A percentile compares a stretch with the other conserved stretches of the same genome.
Conservation (phyloP, 2,329 filamentous ascomycete genomes). For the Aureobasidium leucospermi region DNA sequence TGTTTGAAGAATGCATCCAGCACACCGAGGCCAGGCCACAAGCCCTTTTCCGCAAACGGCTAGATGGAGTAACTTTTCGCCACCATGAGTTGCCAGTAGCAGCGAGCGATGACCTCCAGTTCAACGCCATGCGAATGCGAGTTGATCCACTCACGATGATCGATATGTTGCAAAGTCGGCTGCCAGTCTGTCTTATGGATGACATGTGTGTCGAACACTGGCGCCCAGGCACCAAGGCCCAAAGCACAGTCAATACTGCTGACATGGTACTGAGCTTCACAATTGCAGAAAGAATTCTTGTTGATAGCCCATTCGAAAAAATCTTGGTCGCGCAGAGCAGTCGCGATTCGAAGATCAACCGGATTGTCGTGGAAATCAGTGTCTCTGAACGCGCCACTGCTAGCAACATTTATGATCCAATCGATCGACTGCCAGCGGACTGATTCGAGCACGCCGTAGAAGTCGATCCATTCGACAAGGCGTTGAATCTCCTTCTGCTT, state of each 20-base stretch:
- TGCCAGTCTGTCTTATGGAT: background rate
- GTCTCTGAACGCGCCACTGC: background rate
- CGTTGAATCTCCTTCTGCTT: background rate
- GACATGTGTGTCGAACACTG: background rate
- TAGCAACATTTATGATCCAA: background rate
- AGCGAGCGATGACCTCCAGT: background rate
- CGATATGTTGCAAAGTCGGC: no score
- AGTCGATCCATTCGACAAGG: background rate
- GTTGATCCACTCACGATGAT: no score
- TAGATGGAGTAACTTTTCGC: no score
- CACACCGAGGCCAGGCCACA: background rate
- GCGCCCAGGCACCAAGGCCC: background rate
- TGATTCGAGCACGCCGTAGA: background rate
- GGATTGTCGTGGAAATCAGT: background rate
- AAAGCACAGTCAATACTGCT: background rate
- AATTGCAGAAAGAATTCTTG: background rate
- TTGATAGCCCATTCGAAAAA: background rate
- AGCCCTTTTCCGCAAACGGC: no score
- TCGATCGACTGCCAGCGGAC: background rate
- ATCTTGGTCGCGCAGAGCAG: background rate
- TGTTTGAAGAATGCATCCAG: background rate
- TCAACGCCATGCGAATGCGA: no score
- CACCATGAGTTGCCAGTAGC: background rate
- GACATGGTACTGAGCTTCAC: background rate
- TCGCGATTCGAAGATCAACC: background rate